Percentiles rank a stretch among this genome's conserved stretches.
These are phyloP conservation scores for Blastocladiella emersonii DNA, from an alignment of 371 early-diverging fungal genomes.

Conservation along the genomic window DNA sequence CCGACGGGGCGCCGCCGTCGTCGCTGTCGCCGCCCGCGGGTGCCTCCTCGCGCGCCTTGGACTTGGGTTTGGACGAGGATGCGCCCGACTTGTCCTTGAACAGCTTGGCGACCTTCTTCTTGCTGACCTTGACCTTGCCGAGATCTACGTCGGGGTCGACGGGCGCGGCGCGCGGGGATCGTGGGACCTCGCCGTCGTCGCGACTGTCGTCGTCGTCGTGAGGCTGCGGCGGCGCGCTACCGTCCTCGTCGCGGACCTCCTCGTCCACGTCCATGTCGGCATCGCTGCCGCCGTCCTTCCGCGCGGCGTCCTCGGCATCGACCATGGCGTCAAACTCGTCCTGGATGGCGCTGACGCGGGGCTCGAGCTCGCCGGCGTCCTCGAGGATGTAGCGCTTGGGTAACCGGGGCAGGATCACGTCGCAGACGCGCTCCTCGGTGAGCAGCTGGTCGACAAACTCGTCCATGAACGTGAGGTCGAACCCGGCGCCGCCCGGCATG, in stretches of 20 bases:
- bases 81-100: background rate
- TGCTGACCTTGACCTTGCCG: slow-evolving; percentile 2
- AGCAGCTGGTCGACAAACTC: slow-evolving; percentile 79
- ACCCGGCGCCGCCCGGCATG: slow-evolving; percentile 27
- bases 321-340: slow-evolving; percentile 45
- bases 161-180: background rate
- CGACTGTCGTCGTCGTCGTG: no score
- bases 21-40: background rate
- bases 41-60: background rate
- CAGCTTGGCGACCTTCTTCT: slow-evolving; percentile 2
- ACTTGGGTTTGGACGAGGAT: background rate
- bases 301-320: slow-evolving; percentile 6
- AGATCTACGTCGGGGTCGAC: background rate
- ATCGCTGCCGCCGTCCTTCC: background rate
- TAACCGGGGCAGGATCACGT: slow-evolving; percentile 73
- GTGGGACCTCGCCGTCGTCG: no score
- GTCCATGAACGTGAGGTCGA: slow-evolving; percentile 62
- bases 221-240: no score
- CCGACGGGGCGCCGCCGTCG: background rate
- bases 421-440: slow-evolving; percentile 64
- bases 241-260: background rate
- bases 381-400: slow-evolving; percentile 65
- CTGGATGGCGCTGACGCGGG: slow-evolving; percentile 64
- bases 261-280: background rate
- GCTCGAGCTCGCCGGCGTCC: slow-evolving; percentile 70